Evolutionary conservation across 768 basidiomycete genomes (phyloP), one percentile per base, ranked within the genome.

Genomic region (Lactifluus pinguis): DNA sequence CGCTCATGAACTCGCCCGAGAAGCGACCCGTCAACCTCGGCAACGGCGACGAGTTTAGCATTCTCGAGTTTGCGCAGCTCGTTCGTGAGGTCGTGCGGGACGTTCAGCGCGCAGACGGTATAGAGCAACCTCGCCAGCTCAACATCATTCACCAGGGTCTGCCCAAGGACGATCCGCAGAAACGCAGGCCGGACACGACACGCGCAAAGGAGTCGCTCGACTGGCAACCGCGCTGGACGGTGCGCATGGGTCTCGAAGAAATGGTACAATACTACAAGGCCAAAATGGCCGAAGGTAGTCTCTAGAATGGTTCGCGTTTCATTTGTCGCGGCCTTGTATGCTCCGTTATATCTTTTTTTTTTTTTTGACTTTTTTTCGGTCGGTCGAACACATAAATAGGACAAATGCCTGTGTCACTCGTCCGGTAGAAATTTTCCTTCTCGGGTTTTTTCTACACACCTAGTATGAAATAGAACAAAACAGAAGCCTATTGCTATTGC

Each of bases 1-100:
- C 85, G 21, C 79, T 95, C 67, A 99, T 99, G 97, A 97, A 95
- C 79, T 93, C 93, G 17, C 76, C 83, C 70, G 93, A 97, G 75
- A 81, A 89, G 56, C 87, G 92, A 38, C 97, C 97, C 1, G 92
- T 95, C 73, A 99, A 99, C 81, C 86, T 99, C 66, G 97, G 97
- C 60, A 94, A 93, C 68, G 77, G 85, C 54, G 92, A 98, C 72
- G 97, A 99, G 77, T 97, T 94, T 73, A 93, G 91, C 48, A 95
- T 99, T 68, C 84, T 86, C 53, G 87, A 95, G 64, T 98, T 98
- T 72, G 97, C 97, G 10, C 83, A 88, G 70, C 81, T 92, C 62
- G 93, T 99, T 57, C 83, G 92, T 57, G 89, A 95, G 53, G 85
- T 93, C 60, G 97, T 98, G 49, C 88, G 89, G 73, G 88, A 91